Evolutionary conservation across 495 filamentous ascomycete genomes (phyloP).

Genomic region (Neurospora hispaniola): DNA sequence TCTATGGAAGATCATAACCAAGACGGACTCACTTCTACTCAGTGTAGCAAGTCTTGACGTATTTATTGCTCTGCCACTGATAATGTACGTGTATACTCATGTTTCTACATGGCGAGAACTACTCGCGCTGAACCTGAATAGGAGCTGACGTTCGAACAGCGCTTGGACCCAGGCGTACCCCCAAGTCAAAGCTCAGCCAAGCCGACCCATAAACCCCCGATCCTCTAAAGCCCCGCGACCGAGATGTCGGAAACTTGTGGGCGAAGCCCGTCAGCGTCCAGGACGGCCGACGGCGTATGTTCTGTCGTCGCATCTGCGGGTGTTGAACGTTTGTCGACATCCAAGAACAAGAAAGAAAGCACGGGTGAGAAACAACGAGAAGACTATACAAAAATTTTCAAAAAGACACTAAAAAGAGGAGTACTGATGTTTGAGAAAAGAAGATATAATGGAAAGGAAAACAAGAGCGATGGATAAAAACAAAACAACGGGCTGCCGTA

Average conservation of each 20-base stretch:
- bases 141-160: background rate
- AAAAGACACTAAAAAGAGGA: background rate
- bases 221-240: background rate
- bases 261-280: background rate
- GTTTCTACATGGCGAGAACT: background rate
- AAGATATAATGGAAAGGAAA: background rate
- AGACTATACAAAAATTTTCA: background rate
- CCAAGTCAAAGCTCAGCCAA: background rate
- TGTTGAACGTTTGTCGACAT: background rate
- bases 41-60: background rate
- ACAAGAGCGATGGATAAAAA: background rate
- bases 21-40: background rate
- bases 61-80: background rate
- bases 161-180: background rate
- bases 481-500: background rate
- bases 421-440: background rate
- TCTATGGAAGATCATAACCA: background rate
- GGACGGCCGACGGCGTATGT: background rate
- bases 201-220: background rate
- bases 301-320: background rate
- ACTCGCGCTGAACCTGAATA: background rate
- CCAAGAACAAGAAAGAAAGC: background rate
- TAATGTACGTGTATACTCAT: background rate
- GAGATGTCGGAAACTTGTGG: background rate
- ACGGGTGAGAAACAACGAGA: background rate